Evolutionary conservation across 2,329 filamentous ascomycete species (phyloP), one percentile per base, ranked within the genome.

Genomic region (Hawksworthiomyces lignivorus): DNA sequence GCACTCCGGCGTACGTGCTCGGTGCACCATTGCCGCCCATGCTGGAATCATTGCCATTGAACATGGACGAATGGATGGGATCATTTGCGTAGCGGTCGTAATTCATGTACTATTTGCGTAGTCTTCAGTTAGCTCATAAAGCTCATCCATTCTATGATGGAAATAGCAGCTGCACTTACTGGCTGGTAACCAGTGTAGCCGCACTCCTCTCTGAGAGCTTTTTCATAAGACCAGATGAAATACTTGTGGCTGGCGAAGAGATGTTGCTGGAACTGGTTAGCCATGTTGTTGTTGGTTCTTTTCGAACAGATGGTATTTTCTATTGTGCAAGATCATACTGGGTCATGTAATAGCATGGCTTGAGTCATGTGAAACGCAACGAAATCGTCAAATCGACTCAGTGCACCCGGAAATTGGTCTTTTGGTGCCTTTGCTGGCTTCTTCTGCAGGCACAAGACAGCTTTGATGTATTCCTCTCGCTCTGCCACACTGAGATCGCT

Each of bases 71-170:
- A 49, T 69, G 63, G 41, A 57, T 46, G 0, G 67, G 64, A 39
- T 76, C 68, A 2, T 61, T 47, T 1, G 69, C 59, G 54, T 69
- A 70, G 47, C 65, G 67, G n/a, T 66, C 65, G 62, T 72, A 75
- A 51, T 74, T 72, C 58, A 65, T 65, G 55, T 72, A 73, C 53
- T 66, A 61, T n/a, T n/a, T n/a, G n/a, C n/a, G n/a, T n/a, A n/a
- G n/a, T n/a, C n/a, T n/a, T n/a, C n/a, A n/a, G n/a, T n/a, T n/a
- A n/a, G n/a, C n/a, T n/a, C n/a, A n/a, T n/a, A n/a, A n/a, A n/a
- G n/a, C n/a, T n/a, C n/a, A n/a, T n/a, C n/a, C n/a, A n/a, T n/a
- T n/a, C n/a, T n/a, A n/a, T n/a, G n/a, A n/a, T n/a, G n/a, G 11
- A 37, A n/a, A n/a, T n/a, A n/a, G n/a, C n/a, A n/a, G n/a, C n/a